Base-by-base conservation (phyloP, 164 flowering plant species). In the Magnolia kwangsiensis region DNA sequence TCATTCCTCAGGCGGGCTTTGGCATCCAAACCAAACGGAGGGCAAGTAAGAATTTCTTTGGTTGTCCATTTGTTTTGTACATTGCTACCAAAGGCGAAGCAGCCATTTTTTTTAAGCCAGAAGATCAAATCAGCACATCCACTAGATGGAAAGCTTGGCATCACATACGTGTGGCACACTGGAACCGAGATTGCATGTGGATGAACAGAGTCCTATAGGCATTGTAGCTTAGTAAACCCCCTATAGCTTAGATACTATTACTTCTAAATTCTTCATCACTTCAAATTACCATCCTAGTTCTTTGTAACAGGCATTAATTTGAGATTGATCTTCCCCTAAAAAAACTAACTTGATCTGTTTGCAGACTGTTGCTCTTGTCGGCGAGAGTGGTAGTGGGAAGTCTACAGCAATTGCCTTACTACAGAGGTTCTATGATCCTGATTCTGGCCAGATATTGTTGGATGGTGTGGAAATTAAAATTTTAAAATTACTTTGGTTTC, bases 381-480 rank as follows among this genome's bases (percentile, higher is more conserved):
- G 97, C 24, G 95, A 90, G 77, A 92, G 93, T 78, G 95, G 97
- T 0, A 88, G 91, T 64, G 95, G 97, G 51, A 92, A 92, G 64
- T 90, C 93, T 1, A 89, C 95, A 1, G 85, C 88, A 1, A 89
- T 91, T 7, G 82, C 90, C 81, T 80, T 92, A 18, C 79, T 91
- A 16, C 87, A 91, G 83, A 86, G 97, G 68, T 92, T 92, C 77
- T 92, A 92, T 27, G 85, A 89, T 75, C 97, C 97, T 11, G 89
- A 87, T 31, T 83, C 87, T 0, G 95, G 97, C 0, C 79, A 51
- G 7, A 76, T 91, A 23, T 24, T 80, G 65, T 51, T 89, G 11
- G 93, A 92, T 70, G 87, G 87, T 2, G 82, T 87, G 18, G 88
- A 88, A 23, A 76, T 89, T 69, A 72, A 73, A 8, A 84, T 61